phyloP scores from a whole-genome alignment of 225 moss, liverwort and hornwort species.

The Physcomitrellopsis africana region DNA sequence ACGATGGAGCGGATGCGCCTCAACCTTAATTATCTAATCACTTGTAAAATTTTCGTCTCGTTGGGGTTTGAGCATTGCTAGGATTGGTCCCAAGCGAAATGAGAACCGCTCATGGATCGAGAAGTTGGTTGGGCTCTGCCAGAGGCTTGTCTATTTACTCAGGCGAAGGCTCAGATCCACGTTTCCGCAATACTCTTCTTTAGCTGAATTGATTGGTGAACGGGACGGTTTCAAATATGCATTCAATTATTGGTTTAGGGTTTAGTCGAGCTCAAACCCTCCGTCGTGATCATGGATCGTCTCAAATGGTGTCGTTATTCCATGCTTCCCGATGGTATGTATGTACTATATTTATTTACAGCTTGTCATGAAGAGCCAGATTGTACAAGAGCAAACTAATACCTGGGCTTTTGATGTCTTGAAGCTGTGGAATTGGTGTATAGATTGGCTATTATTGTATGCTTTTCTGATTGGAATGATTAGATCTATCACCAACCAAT shows the following conservation, averaged over 20 bases:
- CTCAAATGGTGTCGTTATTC: constrained; percentile 7
- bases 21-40: constrained; percentile 31
- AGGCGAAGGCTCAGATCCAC: constrained; percentile 25
- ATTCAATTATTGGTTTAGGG: constrained; percentile 22
- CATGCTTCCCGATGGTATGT: constrained; percentile 22
- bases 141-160: constrained; percentile 4
- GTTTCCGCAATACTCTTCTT: constrained; percentile 6
- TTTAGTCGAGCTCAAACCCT: constrained; percentile 6
- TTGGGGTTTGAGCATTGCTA: constrained; percentile 5
- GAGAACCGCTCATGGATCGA: no score
- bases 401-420: constrained; percentile 30
- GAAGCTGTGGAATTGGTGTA: constrained; percentile 11
- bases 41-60: background rate
- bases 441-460: constrained; percentile 24
- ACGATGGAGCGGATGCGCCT: constrained; percentile 26
- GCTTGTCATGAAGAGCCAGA: background rate
- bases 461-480: constrained; percentile 39
- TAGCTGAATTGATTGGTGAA: constrained; percentile 20
- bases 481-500: constrained; percentile 27
- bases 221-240: constrained; percentile 11
- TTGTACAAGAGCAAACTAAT: constrained; percentile 21
- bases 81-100: background rate
- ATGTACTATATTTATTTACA: constrained; percentile 24
- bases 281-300: background rate
- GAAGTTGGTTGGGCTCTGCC: background rate